A percentile compares a stretch with the other conserved stretches of the same genome.
Conservation (phyloP, 192 early-diverging fungal genomes). For the Backusella tuberculispora region DNA sequence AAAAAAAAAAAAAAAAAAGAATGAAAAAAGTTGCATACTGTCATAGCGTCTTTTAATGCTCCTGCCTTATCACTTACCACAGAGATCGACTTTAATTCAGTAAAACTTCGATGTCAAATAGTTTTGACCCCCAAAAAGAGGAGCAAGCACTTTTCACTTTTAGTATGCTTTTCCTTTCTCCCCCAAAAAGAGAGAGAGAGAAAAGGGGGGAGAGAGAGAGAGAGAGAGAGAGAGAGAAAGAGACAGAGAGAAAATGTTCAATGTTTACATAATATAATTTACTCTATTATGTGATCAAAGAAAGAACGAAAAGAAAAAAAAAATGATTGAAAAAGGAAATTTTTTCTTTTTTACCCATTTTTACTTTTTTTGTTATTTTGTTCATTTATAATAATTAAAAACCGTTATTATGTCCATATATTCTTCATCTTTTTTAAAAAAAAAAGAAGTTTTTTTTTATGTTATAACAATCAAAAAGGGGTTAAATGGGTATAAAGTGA, state of each 20-base stretch:
- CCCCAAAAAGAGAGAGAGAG: neutral
- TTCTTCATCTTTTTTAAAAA: neutral
- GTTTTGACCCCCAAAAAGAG: neutral
- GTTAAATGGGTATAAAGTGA: neutral
- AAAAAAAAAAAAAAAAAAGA: conserved; percentile 4
- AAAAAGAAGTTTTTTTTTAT: neutral
- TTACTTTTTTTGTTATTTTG: too few relatives aligned
- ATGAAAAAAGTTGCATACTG: neutral
- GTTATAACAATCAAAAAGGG: neutral
- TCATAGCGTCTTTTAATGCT: conserved; percentile 21
- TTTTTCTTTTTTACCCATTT: neutral
- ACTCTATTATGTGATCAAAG: neutral
- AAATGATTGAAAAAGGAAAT: conserved; percentile 1
- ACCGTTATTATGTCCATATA: neutral
- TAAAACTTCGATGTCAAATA: conserved; percentile 1
- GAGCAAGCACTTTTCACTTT: too few relatives aligned
- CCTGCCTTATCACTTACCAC: neutral
- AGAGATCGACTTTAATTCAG: conserved; percentile 11
- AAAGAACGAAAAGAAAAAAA: conserved; percentile 9
- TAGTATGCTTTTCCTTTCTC: neutral
- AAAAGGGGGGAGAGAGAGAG: neutral
- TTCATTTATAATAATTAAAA: neutral
- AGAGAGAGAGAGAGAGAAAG: neutral
- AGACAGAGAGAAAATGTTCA: too few relatives aligned
- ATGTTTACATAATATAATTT: neutral